Percentiles rank a stretch among this genome's conserved stretches.
phyloP scores from a whole-genome alignment of 2,329 filamentous ascomycete species.

The Metarhizium sp. region DNA sequence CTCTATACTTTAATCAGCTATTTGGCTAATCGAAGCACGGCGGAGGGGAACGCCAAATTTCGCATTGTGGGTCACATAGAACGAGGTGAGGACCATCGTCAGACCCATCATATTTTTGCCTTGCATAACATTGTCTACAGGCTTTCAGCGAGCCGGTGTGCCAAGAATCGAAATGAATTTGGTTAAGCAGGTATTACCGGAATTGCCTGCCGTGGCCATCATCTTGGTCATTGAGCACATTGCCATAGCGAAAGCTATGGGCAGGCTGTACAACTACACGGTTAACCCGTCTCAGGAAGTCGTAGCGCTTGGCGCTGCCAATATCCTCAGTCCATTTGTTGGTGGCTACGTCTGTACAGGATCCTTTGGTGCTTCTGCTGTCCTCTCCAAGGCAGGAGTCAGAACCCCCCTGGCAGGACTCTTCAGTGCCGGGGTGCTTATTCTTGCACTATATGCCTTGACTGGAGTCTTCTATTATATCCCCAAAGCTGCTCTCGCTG shows the following conservation, averaged over 20 bases:
- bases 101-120: not conserved
- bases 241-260: constrained; percentile 76
- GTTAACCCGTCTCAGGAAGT: constrained; percentile 73
- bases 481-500: constrained; percentile 59
- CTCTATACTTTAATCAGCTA: constrained; percentile 68
- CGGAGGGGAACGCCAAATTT: constrained; percentile 41
- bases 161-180: constrained; percentile 47
- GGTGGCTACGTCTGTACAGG: constrained; percentile 41
- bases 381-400: constrained; percentile 77
- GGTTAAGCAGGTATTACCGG: constrained; percentile 44
- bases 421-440: constrained; percentile 66
- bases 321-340: constrained; percentile 66
- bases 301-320: constrained; percentile 67
- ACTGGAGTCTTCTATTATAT: constrained; percentile 77
- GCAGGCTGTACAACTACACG: constrained; percentile 68
- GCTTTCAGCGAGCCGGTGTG: constrained; percentile 55
- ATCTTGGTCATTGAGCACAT: constrained; percentile 77
- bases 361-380: constrained; percentile 59
- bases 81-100: constrained; percentile 32
- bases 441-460: constrained; percentile 69
- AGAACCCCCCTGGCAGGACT: constrained; percentile 70
- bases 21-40: constrained; percentile 48
- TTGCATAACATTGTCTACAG: constrained; percentile 20
- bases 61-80: constrained; percentile 58
- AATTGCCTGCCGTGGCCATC: constrained; percentile 65